A percentile compares a stretch with the other conserved stretches of the same genome.
Evolutionary conservation across 345 rosid genomes (phyloP).

Genomic region (Aethionema arabicum): DNA sequence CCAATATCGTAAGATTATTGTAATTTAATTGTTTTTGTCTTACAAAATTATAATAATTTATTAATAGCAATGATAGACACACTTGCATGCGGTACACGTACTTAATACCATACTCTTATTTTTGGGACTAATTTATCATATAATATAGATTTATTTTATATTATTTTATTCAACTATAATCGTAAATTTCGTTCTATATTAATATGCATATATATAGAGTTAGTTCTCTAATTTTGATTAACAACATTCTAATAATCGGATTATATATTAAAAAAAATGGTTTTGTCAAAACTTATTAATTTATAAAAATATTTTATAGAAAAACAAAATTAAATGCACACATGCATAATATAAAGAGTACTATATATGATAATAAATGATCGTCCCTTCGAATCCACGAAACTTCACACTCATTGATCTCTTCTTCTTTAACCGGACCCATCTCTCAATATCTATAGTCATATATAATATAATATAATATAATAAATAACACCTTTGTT

Average conservation of each 20-base stretch:
- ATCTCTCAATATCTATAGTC: not conserved
- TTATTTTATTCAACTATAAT: not conserved
- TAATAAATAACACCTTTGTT: not conserved
- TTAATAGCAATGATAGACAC: not conserved
- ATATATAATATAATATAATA: not conserved
- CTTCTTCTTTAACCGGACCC: conserved; percentile 5
- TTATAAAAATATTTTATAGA: not conserved
- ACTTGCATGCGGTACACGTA: conserved; percentile 19
- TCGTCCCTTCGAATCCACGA: conserved; percentile 11
- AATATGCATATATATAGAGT: too few relatives aligned
- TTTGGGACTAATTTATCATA: not conserved
- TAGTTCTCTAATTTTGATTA: too few relatives aligned
- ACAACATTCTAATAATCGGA: too few relatives aligned
- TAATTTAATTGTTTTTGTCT: too few relatives aligned
- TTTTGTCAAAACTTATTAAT: not conserved
- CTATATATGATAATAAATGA: not conserved
- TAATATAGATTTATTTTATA: not conserved
- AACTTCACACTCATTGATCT: not conserved
- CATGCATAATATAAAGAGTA: too few relatives aligned
- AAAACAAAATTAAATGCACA: too few relatives aligned
- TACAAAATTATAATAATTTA: too few relatives aligned
- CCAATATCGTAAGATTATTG: too few relatives aligned
- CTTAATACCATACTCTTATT: not conserved
- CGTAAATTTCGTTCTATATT: not conserved
- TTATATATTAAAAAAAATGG: too few relatives aligned